Evolutionary conservation across 495 filamentous ascomycete species (phyloP).

Genomic region (Penicillium diatomitis): DNA sequence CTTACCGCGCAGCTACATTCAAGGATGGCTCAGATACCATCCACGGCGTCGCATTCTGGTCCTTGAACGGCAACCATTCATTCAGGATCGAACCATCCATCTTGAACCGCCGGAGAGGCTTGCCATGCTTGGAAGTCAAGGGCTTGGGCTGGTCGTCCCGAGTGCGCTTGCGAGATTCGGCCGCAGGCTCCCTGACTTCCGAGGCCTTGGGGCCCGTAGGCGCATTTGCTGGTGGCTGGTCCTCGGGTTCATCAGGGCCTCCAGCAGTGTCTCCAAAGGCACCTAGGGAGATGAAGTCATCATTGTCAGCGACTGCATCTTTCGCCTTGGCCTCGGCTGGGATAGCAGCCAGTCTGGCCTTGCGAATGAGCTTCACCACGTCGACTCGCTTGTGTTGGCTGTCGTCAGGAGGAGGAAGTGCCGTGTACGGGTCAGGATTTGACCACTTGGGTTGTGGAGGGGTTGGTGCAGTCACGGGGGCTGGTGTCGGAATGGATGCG

Average conservation of each 20-base stretch:
- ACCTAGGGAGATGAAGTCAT: constrained; percentile 80
- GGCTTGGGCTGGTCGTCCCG: constrained; percentile 57
- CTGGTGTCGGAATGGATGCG: constrained; percentile 3
- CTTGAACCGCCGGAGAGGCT: constrained; percentile 33
- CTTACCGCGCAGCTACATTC: constrained; percentile 27
- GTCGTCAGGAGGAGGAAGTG: constrained; percentile 62
- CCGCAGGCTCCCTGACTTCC: constrained; percentile 19
- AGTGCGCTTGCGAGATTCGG: constrained; percentile 58
- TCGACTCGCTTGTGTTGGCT: constrained; percentile 62
- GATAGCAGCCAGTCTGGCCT: constrained; percentile 51
- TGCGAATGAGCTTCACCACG: constrained; percentile 79
- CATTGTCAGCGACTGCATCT: constrained; percentile 50
- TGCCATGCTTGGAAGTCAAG: constrained; percentile 31
- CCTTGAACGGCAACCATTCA: constrained; percentile 45
- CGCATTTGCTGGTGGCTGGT: constrained; percentile 25
- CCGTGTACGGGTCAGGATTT: constrained; percentile 87
- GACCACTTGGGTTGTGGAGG: constrained; percentile 65
- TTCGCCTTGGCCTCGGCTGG: constrained; percentile 28
- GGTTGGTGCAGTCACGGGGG: constrained; percentile 13
- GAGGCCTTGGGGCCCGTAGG: constrained; percentile 20
- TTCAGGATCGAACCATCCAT: constrained; percentile 40
- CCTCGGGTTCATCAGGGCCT: constrained; percentile 1
- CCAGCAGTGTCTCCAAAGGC: constrained; percentile 36
- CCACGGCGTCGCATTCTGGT: constrained; percentile 55
- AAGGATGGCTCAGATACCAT: constrained; percentile 21